Evolutionary conservation across 352 stramenopile genomes (phyloP), one percentile per base, ranked within the genome.

Genomic region (Phytophthora idaei): DNA sequence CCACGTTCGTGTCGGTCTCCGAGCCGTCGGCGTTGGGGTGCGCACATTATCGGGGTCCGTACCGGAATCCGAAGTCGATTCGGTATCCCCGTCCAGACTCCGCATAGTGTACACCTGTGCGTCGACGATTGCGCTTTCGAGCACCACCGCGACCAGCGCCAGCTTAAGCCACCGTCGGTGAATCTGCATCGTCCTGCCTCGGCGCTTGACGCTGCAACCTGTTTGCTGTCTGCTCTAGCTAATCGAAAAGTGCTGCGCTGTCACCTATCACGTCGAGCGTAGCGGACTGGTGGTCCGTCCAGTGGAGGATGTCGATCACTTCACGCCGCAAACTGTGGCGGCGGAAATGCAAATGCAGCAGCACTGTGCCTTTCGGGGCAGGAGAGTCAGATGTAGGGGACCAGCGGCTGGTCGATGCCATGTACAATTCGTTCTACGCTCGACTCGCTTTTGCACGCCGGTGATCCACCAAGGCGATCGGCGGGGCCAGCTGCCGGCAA

Each of bases 311-410:
- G 31, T 46, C 39, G 27, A 51, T 44, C 60, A 69, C 54, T 53
- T 69, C 25, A 42, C 34, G 68, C 42, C 42, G 57, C 28, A 28
- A 47, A 61, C 21, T 42, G 21, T n/a, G 53, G 46, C 55, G 61
- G 29, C 53, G 61, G 45, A 74, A 74, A 66, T 73, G 64, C 37
- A 36, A 27, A 69, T 64, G 65, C 21, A 5, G 55, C 49, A 51
- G 55, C 49, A 51, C 39, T 61, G 52, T 48, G 57, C 53, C 28
- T 48, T 65, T 52, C 14, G 15, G 48, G 44, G 14, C 37, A 63
- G 21, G 64, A 73, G 64, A 73, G 68, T 67, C 58, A 68, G 64
- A 62, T 71, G 69, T 73, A 76, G 64, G 54, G 64, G 59, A 61
- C 49, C 27, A 57, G 42, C 69, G 47, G 31, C 2, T 55, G 41